Percentiles rank a stretch among this genome's conserved stretches.
These are phyloP conservation scores for Arthrobotrys sphaeroides DNA, from an alignment of 2,329 filamentous ascomycete genomes.

Conservation along the genomic window DNA sequence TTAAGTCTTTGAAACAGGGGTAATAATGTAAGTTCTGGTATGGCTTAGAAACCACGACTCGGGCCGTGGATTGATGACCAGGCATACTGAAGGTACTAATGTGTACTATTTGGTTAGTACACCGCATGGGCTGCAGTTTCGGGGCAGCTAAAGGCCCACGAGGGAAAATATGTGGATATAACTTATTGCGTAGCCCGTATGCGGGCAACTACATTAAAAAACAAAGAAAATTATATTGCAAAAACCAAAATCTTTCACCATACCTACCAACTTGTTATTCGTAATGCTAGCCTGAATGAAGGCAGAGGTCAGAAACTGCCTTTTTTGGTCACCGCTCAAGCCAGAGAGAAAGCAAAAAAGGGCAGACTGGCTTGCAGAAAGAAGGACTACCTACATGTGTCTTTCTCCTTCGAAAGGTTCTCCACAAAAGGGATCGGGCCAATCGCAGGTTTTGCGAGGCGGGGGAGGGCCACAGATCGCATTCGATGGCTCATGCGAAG, in stretches of 20 bases:
- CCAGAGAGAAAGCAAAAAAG: not conserved
- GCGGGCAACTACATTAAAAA: not conserved
- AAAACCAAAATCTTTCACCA: not conserved
- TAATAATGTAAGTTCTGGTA: not conserved
- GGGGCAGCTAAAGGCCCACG: not conserved
- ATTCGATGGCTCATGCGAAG: not conserved
- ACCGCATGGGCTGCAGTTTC: not conserved
- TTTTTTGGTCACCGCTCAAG: conserved; percentile 14
- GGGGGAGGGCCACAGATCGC: not conserved
- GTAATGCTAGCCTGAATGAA: not conserved
- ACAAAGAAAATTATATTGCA: conserved; percentile 11
- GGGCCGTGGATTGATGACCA: not conserved
- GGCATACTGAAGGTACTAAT: not conserved
- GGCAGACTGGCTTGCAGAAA: not conserved
- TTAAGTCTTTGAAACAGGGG: conserved; percentile 14
- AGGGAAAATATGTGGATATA: conserved; percentile 2
- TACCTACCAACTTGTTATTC: not conserved
- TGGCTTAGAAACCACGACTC: not conserved
- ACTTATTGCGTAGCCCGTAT: not conserved
- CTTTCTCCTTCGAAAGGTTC: not conserved
- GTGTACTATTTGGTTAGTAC: not conserved
- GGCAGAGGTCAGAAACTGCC: conserved; percentile 5
- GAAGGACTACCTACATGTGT: not conserved
- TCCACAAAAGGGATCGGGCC: conserved; percentile 4
- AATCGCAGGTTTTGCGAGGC: conserved; percentile 1